These are phyloP conservation scores for Dothiorella sarmentorum DNA, from an alignment of 2,329 filamentous ascomycete species.

Conservation along the genomic window DNA sequence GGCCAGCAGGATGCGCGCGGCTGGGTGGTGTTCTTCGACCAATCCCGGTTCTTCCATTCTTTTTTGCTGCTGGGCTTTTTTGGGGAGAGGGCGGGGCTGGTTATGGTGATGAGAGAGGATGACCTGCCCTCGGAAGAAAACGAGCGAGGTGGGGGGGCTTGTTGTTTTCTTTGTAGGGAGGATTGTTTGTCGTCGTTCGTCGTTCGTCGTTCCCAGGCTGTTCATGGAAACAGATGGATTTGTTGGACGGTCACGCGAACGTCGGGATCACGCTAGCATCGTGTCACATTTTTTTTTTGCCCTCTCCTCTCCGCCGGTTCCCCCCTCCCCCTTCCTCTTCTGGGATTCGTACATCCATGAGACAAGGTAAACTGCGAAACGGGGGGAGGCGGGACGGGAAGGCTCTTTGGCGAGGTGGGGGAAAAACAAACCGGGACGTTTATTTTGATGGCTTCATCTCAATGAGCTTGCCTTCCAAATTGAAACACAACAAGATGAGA, in stretches of 20 bases:
- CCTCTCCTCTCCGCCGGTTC: too few species aligned
- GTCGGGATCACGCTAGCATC: not conserved
- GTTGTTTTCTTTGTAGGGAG: not conserved
- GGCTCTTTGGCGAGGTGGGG: too few species aligned
- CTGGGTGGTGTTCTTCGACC: not conserved
- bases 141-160: not conserved
- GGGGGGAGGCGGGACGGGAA: too few species aligned
- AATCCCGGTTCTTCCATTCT: not conserved
- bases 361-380: too few species aligned
- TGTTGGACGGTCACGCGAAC: constrained; percentile 2
- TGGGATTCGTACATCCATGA: too few species aligned
- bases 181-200: not conserved
- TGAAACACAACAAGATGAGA: too few species aligned
- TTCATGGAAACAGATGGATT: not conserved
- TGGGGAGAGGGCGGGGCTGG: too few species aligned
- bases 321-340: too few species aligned
- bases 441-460: too few species aligned
- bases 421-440: too few species aligned
- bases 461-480: too few species aligned
- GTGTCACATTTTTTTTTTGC: not conserved
- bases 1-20: not conserved
- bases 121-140: not conserved
- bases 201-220: too few species aligned
- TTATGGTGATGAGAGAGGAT: not conserved
- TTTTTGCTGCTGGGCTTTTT: not conserved